A percentile compares a stretch with the other conserved stretches of the same genome.
These are phyloP conservation scores for Phytophthora multivora DNA, from an alignment of 352 stramenopile genomes.

Conservation along the genomic window DNA sequence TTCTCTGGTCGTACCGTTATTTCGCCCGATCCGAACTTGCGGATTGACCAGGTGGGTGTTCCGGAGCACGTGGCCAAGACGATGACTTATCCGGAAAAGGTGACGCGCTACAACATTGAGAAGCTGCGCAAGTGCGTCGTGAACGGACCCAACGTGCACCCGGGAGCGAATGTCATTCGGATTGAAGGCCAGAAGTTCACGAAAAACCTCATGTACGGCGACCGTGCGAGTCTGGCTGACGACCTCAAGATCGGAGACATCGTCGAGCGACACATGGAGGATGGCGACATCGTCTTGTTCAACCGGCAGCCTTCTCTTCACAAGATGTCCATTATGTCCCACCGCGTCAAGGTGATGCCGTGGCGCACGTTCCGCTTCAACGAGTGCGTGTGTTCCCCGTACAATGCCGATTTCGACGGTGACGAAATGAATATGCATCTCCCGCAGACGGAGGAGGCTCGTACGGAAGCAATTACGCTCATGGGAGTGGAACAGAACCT, in stretches of 20 bases:
- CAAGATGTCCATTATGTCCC: conserved; percentile 99
- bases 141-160: conserved; percentile 96
- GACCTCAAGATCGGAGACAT: conserved; percentile 97
- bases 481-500: conserved; percentile 99
- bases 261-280: conserved; percentile 99
- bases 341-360: conserved; percentile 93
- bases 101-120: conserved; percentile 98
- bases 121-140: conserved; percentile 94
- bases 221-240: conserved; percentile 92
- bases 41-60: conserved; percentile 95
- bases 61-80: conserved; percentile 96
- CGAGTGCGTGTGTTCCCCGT: conserved; percentile 99
- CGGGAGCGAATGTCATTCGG: conserved; percentile 95
- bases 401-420: conserved; percentile 99
- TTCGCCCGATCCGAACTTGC: conserved; percentile 98
- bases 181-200: conserved; percentile 88
- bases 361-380: conserved; percentile 99
- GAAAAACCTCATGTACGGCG: conserved; percentile 94
- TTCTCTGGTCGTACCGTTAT: conserved; percentile 99
- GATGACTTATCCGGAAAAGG: conserved; percentile 98
- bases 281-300: conserved; percentile 99
- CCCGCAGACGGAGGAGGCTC: conserved; percentile 98
- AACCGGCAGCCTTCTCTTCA: conserved; percentile 99
- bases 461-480: conserved; percentile 95
- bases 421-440: conserved; percentile 99